phyloP scores from a whole-genome alignment of 164 flowering plant species.

The Macadamia integrifolia region DNA sequence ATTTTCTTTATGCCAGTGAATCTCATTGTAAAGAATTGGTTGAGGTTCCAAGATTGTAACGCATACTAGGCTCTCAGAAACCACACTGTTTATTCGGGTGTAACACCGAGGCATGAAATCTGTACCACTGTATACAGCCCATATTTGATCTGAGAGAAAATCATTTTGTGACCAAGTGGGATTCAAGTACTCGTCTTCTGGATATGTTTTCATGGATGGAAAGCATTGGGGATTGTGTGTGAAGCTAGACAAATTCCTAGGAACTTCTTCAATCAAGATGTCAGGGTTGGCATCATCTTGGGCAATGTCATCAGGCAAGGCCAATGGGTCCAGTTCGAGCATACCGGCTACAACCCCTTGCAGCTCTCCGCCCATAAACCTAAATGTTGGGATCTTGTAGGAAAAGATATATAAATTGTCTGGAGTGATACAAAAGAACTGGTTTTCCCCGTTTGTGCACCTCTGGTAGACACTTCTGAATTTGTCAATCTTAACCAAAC shows the following conservation, averaged over 20 bases:
- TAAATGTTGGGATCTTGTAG: slow-evolving; percentile 34
- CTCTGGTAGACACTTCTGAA: slow-evolving; percentile 28
- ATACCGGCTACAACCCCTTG: slow-evolving; percentile 23
- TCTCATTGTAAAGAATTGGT: slow-evolving; percentile 13
- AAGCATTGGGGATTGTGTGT: background rate
- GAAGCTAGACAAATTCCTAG: background rate
- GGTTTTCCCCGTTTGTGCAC: slow-evolving; percentile 13
- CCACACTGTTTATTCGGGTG: slow-evolving; percentile 15
- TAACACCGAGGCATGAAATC: slow-evolving; percentile 32
- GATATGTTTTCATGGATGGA: background rate
- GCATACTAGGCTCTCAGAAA: slow-evolving; percentile 15
- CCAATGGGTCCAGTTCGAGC: slow-evolving; percentile 34
- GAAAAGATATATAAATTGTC: slow-evolving; percentile 32
- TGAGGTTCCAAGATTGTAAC: slow-evolving; percentile 29
- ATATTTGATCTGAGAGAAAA: slow-evolving; percentile 23
- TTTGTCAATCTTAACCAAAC: slow-evolving; percentile 29
- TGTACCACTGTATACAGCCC: slow-evolving; percentile 26
- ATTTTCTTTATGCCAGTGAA: slow-evolving; percentile 6
- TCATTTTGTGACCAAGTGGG: slow-evolving; percentile 14
- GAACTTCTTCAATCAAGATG: background rate
- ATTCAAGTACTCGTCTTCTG: background rate
- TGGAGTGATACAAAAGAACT: slow-evolving; percentile 23
- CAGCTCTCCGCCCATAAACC: slow-evolving; percentile 27
- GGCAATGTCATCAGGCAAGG: slow-evolving; percentile 20
- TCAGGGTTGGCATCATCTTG: background rate